Conservation (phyloP, 345 rosid genomes). For the Euphorbia tirucalli region DNA sequence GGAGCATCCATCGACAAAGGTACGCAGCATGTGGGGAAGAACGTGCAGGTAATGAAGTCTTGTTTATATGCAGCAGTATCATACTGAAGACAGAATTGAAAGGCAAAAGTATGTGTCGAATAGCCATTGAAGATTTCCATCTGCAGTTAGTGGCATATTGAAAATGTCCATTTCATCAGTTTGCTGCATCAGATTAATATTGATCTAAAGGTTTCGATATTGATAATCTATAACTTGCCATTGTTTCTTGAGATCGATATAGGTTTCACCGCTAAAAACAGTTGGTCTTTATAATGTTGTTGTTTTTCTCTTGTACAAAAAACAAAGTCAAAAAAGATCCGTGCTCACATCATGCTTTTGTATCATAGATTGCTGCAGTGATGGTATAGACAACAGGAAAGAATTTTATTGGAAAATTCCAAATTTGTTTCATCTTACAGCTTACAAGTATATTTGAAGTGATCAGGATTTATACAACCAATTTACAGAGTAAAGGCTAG, state of each 20-base stretch:
- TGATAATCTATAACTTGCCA: not conserved
- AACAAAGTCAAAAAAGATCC: too few relatives aligned
- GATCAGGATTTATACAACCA: not conserved
- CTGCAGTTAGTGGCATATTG: not conserved
- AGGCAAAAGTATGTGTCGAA: too few relatives aligned
- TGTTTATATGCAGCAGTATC: constrained; percentile 6
- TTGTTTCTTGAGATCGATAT: constrained; percentile 12
- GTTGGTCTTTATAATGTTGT: too few relatives aligned
- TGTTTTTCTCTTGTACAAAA: too few relatives aligned
- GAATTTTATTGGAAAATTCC: too few relatives aligned
- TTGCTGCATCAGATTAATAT: not conserved
- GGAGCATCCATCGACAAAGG: not conserved
- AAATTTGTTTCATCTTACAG: too few relatives aligned
- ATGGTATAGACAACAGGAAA: too few relatives aligned
- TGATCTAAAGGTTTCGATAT: not conserved
- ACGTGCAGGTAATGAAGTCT: not conserved
- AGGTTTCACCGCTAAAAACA: too few relatives aligned
- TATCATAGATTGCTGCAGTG: too few relatives aligned
- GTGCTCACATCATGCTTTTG: too few relatives aligned
- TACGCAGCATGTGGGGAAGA: not conserved
- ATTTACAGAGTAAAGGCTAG: not conserved
- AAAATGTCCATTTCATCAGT: not conserved
- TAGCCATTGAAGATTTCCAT: not conserved
- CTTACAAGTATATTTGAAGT: not conserved
- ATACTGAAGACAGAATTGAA: constrained; percentile 15